Percentiles rank a stretch among this genome's conserved stretches.
Conservation (phyloP, 1,139 yeast genomes). For the Petasospora fabianii region DNA sequence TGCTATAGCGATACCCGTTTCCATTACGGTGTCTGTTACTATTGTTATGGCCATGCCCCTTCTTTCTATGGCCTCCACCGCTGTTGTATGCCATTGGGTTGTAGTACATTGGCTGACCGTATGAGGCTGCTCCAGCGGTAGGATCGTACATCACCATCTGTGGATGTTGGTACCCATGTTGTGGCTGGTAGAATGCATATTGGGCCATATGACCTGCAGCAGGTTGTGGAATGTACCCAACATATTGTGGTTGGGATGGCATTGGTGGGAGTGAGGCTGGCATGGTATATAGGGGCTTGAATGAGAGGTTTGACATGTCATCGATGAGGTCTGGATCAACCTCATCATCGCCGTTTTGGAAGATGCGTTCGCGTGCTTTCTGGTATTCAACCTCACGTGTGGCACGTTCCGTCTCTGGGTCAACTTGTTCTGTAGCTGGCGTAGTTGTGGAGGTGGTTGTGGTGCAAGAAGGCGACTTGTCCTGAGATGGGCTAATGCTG, state of each 20-base stretch:
- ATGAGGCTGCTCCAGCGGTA: too few species aligned
- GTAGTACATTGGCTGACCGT: conserved; percentile 8
- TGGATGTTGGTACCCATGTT: conserved; percentile 1
- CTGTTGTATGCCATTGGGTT: conserved; percentile 4
- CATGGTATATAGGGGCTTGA: too few species aligned
- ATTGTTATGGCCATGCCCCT: conserved; percentile 6
- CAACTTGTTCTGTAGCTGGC: conserved; percentile 29
- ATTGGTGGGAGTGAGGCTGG: conserved; percentile 1
- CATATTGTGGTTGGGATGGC: conserved; percentile 3
- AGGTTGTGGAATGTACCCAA: conserved; percentile 1
- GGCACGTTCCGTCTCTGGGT: conserved; percentile 26
- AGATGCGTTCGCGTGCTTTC: conserved; percentile 44
- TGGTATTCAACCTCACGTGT: conserved; percentile 40
- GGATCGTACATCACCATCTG: conserved; percentile 7
- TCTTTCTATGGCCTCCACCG: conserved; percentile 6
- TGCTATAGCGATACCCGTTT: conserved; percentile 1
- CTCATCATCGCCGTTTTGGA: conserved; percentile 33
- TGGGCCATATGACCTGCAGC: too few species aligned
- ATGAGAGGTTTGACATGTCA: conserved; percentile 3
- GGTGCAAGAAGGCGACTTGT: too few species aligned
- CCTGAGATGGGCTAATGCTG: too few species aligned
- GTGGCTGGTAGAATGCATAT: conserved; percentile 4
- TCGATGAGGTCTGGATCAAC: conserved; percentile 31
- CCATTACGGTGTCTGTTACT: conserved; percentile 3
- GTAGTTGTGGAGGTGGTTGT: background rate